These are phyloP conservation scores for Medicago truncatula DNA, from an alignment of 306 rosid genomes.

Conservation along the genomic window DNA sequence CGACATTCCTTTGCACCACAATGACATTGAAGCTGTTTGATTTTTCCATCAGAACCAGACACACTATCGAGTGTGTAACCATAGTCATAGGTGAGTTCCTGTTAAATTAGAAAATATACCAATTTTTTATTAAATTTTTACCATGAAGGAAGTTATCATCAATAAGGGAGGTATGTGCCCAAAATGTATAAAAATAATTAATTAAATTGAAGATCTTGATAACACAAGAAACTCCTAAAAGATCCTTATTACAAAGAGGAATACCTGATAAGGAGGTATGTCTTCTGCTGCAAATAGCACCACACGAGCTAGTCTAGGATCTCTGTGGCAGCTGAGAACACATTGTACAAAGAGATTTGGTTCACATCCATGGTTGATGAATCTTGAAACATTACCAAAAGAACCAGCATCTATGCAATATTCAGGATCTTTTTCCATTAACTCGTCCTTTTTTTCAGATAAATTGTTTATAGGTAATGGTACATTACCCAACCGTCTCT, in stretches of 20 bases:
- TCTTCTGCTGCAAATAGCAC: slow-evolving; percentile 5
- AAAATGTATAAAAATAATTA: background rate
- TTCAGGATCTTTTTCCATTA: background rate
- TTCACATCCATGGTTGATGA: slow-evolving; percentile 39
- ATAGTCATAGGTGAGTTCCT: slow-evolving; percentile 13
- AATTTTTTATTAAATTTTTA: background rate
- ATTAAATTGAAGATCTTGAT: background rate
- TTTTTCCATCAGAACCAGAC: slow-evolving; percentile 5
- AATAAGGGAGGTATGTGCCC: background rate
- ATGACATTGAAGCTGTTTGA: background rate
- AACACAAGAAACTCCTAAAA: too few relatives aligned
- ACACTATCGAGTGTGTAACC: background rate
- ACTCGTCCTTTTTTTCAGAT: background rate
- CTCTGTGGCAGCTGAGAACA: background rate
- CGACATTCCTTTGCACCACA: slow-evolving; percentile 3
- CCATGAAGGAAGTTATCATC: background rate
- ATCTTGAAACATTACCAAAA: slow-evolving; percentile 34
- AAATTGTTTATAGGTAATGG: background rate
- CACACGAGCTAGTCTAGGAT: slow-evolving; percentile 23
- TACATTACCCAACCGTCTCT: slow-evolving; percentile 1
- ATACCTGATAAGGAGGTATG: slow-evolving; percentile 1
- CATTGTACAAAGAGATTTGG: slow-evolving; percentile 39
- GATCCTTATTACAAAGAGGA: too few relatives aligned
- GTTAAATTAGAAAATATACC: background rate
- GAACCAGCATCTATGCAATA: slow-evolving; percentile 24